These are phyloP conservation scores for Elsinoe australis DNA, from an alignment of 2,329 filamentous ascomycete species.

Conservation along the genomic window DNA sequence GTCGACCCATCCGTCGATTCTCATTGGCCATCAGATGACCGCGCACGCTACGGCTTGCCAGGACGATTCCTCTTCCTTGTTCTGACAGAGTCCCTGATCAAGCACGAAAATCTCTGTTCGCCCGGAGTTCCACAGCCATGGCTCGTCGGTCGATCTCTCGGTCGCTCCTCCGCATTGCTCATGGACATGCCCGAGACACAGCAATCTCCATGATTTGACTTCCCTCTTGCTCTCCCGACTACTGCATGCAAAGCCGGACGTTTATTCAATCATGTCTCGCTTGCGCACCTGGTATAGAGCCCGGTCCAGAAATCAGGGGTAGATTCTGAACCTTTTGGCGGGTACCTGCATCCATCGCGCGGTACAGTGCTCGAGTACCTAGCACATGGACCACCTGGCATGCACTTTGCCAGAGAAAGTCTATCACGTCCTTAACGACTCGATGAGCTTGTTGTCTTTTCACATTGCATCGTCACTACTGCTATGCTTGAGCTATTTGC, in stretches of 20 bases:
- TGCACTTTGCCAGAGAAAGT: no score
- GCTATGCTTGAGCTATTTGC: no score
- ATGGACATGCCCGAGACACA: neutral
- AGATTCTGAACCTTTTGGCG: slow-evolving; percentile 8
- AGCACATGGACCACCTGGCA: neutral
- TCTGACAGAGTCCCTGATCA: neutral
- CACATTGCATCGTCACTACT: no score
- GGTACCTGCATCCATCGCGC: slow-evolving; percentile 10
- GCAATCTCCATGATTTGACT: neutral
- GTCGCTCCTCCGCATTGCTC: neutral
- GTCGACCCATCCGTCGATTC: neutral
- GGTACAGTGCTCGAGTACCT: neutral
- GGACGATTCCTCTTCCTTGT: neutral
- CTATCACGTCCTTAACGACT: no score
- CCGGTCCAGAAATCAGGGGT: slow-evolving; percentile 11
- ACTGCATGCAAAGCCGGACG: no score
- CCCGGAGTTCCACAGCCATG: slow-evolving; percentile 2
- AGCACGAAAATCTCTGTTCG: slow-evolving; percentile 14
- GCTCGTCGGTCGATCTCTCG: neutral
- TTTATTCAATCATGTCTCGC: no score
- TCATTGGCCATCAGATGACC: neutral
- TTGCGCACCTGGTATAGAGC: no score
- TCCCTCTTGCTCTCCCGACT: no score
- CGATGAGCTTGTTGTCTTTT: no score
- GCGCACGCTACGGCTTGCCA: neutral